phyloP scores from a whole-genome alignment of 2,329 filamentous ascomycete genomes.

The Pseudogymnoascus sp. region DNA sequence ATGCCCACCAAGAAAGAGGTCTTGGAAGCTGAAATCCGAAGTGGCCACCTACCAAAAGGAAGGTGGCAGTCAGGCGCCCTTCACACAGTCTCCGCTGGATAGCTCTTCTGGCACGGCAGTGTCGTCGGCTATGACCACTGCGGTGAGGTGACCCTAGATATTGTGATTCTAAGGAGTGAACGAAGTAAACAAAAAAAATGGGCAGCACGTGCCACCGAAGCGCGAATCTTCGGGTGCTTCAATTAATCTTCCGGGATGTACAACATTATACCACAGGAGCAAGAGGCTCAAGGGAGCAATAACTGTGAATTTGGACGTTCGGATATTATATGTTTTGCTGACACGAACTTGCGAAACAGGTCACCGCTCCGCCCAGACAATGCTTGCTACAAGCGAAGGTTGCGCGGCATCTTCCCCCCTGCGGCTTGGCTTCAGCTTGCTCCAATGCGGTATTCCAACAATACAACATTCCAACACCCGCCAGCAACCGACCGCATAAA shows the following conservation, averaged over 20 bases:
- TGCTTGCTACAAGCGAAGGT: conserved; percentile 8
- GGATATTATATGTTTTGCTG: conserved; percentile 10
- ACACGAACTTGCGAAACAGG: conserved; percentile 1
- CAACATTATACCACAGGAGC: conserved; percentile 6
- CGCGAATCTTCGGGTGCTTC: conserved; percentile 7
- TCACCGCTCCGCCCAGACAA: conserved; percentile 5
- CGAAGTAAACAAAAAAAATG: conserved; percentile 7
- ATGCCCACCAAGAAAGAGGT: neutral
- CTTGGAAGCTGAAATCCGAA: neutral
- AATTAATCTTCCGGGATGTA: conserved; percentile 2
- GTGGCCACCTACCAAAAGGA: neutral
- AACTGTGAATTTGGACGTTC: neutral
- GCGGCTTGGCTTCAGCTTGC: conserved; percentile 5
- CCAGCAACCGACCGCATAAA: neutral
- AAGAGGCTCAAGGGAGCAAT: neutral
- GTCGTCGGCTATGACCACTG: neutral
- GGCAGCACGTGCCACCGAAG: conserved; percentile 7
- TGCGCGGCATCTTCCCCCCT: conserved; percentile 1
- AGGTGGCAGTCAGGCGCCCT: neutral
- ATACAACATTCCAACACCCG: neutral
- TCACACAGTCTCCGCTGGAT: neutral
- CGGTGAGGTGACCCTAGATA: neutral
- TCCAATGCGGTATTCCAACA: neutral
- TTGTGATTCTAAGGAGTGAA: conserved; percentile 8
- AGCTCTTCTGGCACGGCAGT: neutral